Evolutionary conservation across 768 basidiomycete genomes (phyloP).

Genomic region (Calocybe indica): DNA sequence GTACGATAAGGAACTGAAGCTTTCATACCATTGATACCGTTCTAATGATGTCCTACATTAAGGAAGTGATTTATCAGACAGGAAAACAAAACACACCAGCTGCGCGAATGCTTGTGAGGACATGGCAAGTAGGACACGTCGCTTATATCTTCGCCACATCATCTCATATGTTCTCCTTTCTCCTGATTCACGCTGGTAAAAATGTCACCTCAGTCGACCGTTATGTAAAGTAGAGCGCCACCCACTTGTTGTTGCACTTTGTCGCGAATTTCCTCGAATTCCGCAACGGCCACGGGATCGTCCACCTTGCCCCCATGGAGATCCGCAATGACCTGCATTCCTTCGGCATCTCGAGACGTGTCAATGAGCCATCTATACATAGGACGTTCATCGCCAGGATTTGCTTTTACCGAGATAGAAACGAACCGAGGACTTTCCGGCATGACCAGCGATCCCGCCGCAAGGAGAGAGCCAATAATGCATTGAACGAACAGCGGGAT

Average conservation of each 20-base stretch:
- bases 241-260: slow-evolving; percentile 65
- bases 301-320: slow-evolving; percentile 78
- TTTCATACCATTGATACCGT: slow-evolving; percentile 83
- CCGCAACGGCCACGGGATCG: slow-evolving; percentile 64
- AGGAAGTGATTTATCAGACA: not conserved
- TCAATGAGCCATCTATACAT: slow-evolving; percentile 79
- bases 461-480: slow-evolving; percentile 76
- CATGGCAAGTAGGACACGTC: slow-evolving; percentile 88
- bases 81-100: slow-evolving; percentile 47
- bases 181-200: slow-evolving; percentile 60
- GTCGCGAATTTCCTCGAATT: slow-evolving; percentile 87
- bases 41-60: slow-evolving; percentile 37
- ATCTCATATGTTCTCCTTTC: slow-evolving; percentile 69
- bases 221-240: not conserved
- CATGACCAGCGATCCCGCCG: slow-evolving; percentile 72
- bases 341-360: slow-evolving; percentile 74
- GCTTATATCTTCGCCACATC: slow-evolving; percentile 87
- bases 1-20: slow-evolving; percentile 1
- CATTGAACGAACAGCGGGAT: slow-evolving; percentile 87
- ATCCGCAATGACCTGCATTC: slow-evolving; percentile 82
- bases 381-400: not conserved
- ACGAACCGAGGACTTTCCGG: slow-evolving; percentile 79
- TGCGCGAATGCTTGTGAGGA: slow-evolving; percentile 95
- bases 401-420: no score
- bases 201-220: not conserved